Base-by-base conservation (phyloP, 108 stramenopile genomes). In the Cyclotella sp. region DNA sequence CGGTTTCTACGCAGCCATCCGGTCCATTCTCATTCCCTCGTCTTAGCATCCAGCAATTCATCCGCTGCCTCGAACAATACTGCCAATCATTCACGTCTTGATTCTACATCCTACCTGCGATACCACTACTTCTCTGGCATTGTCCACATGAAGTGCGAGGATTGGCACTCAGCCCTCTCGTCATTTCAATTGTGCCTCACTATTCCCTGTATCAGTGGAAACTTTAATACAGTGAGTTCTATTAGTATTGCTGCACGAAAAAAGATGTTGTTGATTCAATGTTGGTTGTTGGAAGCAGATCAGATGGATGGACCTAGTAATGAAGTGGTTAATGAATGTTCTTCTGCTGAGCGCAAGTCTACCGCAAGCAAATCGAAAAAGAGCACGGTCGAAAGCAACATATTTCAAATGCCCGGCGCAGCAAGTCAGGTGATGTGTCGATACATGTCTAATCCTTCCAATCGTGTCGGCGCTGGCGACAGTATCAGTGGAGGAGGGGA, bases 241-340 rank as follows among this genome's bases (percentile, higher is more conserved):
- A 79, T 90, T 28, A 62, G 67, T 24, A 68, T 90, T 29, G 73
- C 81, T 10, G 92, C 92, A n/a, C 82, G 92, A 86, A 93, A 93
- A 67, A 93, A 91, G 67, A 58, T 87, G 40, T 68, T 88, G 29
- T 70, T 93, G 26, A 84, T 88, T 0, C 88, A 86, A 14, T 89
- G 89, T 63, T 51, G 86, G 22, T 40, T 75, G 13, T 22, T 85
- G 72, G 76, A 80, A 39, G 45, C 51, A 13, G 67, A 79, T 11
- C 73, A 76, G 51, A 21, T 79, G 29, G 78, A 75, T 51, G 65
- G 74, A 3, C 61, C 61, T 0, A 27, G 43, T 22, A 30, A 26
- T 60, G 29, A 8, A 49, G 45, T 18, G 29, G 15, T 26, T 21
- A 19, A 63, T 63, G 51, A 40, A 21, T 26, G 49, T n/a, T 19